Percentiles rank a stretch among this genome's conserved stretches.
Conservation (phyloP, 352 stramenopile genomes). For the Phytophthora megakarya region DNA sequence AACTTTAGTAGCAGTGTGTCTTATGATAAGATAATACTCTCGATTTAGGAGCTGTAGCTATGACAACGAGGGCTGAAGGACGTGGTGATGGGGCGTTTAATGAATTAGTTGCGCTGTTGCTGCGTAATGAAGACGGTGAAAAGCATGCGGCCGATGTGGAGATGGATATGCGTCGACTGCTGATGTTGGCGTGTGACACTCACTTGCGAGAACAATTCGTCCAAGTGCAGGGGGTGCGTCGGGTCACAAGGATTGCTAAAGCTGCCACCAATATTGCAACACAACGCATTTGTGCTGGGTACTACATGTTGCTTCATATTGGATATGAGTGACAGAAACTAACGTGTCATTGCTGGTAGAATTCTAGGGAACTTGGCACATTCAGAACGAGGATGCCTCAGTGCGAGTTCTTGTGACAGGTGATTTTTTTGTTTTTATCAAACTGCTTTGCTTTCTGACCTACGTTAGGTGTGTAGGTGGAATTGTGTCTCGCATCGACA, state of each 20-base stretch:
- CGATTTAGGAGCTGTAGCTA: neutral
- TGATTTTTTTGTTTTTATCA: conserved; percentile 15
- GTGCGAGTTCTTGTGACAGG: conserved; percentile 66
- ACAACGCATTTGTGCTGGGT: conserved; percentile 45
- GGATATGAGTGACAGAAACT: neutral
- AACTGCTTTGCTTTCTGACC: neutral
- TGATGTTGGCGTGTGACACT: conserved; percentile 58
- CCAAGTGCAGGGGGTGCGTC: conserved; percentile 57
- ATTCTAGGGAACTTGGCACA: conserved; percentile 70
- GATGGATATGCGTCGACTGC: conserved; percentile 51
- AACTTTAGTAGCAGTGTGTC: neutral
- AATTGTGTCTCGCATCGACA: conserved; percentile 74
- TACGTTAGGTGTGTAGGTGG: conserved; percentile 42
- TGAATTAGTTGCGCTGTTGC: conserved; percentile 60
- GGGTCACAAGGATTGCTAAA: conserved; percentile 49
- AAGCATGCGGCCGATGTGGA: conserved; percentile 49
- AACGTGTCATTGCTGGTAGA: conserved; percentile 25
- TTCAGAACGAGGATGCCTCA: conserved; percentile 55
- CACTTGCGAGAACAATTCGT: conserved; percentile 60
- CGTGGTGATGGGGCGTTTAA: conserved; percentile 42
- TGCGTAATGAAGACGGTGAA: conserved; percentile 50
- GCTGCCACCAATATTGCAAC: conserved; percentile 16
- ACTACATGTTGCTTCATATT: neutral
- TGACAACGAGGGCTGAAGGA: conserved; percentile 9
- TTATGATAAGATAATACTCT: neutral